Evolutionary conservation across 352 stramenopile genomes (phyloP), one percentile per base, ranked within the genome.

Genomic region (Globisporangium parvum): DNA sequence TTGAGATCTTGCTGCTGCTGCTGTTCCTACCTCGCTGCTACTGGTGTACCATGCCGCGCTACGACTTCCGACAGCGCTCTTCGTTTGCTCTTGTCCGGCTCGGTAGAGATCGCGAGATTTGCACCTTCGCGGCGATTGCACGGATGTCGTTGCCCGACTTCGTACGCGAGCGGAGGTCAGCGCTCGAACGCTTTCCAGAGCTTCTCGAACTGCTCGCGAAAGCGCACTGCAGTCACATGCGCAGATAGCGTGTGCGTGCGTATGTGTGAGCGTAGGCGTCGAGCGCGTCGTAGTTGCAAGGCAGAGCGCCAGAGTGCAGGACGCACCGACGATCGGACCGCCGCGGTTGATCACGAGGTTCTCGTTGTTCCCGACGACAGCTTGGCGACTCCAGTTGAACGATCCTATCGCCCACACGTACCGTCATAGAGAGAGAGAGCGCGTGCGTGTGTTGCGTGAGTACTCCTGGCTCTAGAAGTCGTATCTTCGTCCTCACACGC

Each of bases 341-440:
- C 65, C 63, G 47, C 66, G 62, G 40, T 75, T 66, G 45, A 88
- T 71, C 9, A 86, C 75, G 51, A 84, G 66, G 71, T 87, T 88
- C 50, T 88, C 78, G 3, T 56, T 61, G 62, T 88, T 88, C 40
- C 76, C 76, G 9, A 85, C 42, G 14, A 88, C 70, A 15, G 76
- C 76, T 53, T 88, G 78, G 23, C 72, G 76, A 63, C 78, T 88
- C 78, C 76, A 88, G 60, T 87, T 88, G 72, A 88, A 88, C 9
- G 78, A 87, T 12, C 74, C 73, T 80, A 31, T 24, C 44, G 11
- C 20, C 10, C 57, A 15, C 26, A 20, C 18, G 40, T n/a, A n/a
- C n/a, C n/a, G 17, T 26, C 49, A 5, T 46, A 28, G 4, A 35
- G 37, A n/a, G 33, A 31, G 18, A 35, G 15, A 39, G 9, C 47